These are phyloP conservation scores for Neurospora terricola DNA, from an alignment of 495 filamentous ascomycete genomes.

Conservation along the genomic window DNA sequence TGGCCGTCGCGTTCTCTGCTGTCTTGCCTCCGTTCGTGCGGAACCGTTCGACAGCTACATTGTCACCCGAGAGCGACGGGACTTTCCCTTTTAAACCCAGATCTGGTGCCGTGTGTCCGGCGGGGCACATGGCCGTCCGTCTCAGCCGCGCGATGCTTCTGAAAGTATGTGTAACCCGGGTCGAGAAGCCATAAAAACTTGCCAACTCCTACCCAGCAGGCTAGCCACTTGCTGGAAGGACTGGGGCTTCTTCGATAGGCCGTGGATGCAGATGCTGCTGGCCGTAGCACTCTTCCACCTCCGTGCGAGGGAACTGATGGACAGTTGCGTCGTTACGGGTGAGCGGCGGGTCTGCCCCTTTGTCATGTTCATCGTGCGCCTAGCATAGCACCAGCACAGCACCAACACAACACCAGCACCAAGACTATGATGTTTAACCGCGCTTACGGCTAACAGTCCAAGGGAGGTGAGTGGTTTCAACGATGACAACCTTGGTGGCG, in stretches of 20 bases:
- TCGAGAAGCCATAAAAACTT: constrained; percentile 8
- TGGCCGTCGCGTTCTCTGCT: not conserved
- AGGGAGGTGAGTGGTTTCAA: constrained; percentile 4
- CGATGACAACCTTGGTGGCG: not conserved
- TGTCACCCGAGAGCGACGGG: not conserved
- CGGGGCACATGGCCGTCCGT: not conserved
- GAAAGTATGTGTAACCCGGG: not conserved
- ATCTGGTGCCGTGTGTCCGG: not conserved
- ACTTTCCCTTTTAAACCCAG: not conserved
- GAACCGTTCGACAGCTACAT: not conserved
- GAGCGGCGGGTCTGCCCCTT: constrained; percentile 1
- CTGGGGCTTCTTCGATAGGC: constrained; percentile 3
- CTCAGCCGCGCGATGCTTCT: not conserved
- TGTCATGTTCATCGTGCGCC: not conserved
- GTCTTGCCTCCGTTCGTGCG: constrained; percentile 1
- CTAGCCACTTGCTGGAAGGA: constrained; percentile 2
- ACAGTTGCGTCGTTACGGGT: not conserved
- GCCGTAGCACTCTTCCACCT: not conserved
- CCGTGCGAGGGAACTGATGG: not conserved
- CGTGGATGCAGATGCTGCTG: not conserved
- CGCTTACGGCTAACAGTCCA: not conserved
- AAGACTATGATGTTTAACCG: not conserved
- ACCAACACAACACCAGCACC: not conserved
- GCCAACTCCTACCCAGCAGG: constrained; percentile 3
- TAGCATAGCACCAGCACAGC: not conserved